Evolutionary conservation across 352 stramenopile genomes (phyloP).

Genomic region (Phytopythium delawarense): DNA sequence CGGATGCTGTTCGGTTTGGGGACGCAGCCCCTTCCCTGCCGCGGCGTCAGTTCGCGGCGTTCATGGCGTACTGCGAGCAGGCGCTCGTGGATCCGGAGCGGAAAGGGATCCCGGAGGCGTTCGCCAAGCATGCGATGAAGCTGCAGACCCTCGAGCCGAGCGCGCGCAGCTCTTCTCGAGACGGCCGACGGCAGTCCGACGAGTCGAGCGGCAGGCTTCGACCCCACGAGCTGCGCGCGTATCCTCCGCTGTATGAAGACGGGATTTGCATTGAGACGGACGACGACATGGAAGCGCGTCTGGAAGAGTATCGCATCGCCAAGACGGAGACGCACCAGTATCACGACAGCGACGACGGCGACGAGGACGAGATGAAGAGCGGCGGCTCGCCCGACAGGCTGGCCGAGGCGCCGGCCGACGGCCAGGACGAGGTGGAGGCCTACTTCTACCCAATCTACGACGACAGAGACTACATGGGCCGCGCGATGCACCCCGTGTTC

Average conservation of each 20-base stretch:
- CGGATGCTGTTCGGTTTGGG: conserved; percentile 11
- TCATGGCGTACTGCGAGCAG: conserved; percentile 48
- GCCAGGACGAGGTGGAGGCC: conserved; percentile 5
- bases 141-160: conserved; percentile 21
- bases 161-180: neutral
- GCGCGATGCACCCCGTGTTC: conserved; percentile 42
- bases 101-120: conserved; percentile 28
- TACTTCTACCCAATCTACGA: conserved; percentile 61
- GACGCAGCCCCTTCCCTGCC: conserved; percentile 19
- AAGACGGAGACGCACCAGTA: neutral
- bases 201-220: conserved; percentile 14
- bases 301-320: conserved; percentile 14
- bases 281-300: conserved; percentile 41
- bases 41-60: conserved; percentile 43
- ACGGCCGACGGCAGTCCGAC: neutral
- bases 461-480: conserved; percentile 6
- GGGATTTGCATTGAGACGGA: conserved; percentile 48
- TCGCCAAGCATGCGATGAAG: conserved; percentile 42
- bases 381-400: neutral
- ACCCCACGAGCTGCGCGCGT: conserved; percentile 32
- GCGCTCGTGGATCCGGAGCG: conserved; percentile 34
- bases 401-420: neutral
- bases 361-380: neutral
- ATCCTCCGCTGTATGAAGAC: conserved; percentile 48
- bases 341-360: conserved; percentile 7